Base-by-base conservation (phyloP, 2,329 filamentous ascomycete species). In the Rhinocladiella similis region DNA sequence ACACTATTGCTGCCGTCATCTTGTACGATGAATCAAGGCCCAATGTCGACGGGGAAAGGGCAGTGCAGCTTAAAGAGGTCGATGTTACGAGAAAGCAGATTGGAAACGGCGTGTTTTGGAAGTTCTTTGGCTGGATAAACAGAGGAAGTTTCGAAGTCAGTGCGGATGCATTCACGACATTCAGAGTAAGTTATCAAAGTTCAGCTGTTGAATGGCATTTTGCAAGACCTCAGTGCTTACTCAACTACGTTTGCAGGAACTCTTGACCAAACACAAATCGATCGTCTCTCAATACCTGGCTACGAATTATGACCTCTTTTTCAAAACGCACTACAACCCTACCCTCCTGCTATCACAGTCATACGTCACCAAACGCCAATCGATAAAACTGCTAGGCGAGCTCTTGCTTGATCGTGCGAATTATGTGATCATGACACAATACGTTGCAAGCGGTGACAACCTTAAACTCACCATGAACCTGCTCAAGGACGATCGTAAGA, bases 381-480 rank as follows among this genome's bases (percentile, higher is more conserved):
- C 91, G 14, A 97, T 97, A 76, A 99, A 99, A 73, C 82, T 99
- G 42, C 83, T 99, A 1, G 94, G 94, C 51, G 94, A 99, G 75
- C 91, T 99, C 47, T 77, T 99, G 54, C 82, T 99, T 33, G 94
- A 97, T 72, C 86, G 94, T 42, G 91, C 93, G 62, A 97, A 99
- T 75, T 99, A 99, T 78, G 91, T 87, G 69, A 91, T 97, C 69
- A 99, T 99, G 94, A 97, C 93, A 55, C 86, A 89, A 61, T 99
- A 97, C 70, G 94, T 99, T 56, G 92, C 96, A 72, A 87, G 89
- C 47, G 92, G 92, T 58, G 93, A 97, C 70, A 92, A 99, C 70
- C 83, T 99, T 66, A 99, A 99, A 77, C 89, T 97, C 63, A 94
- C 92, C 77, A 99, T 99, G 94, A 97, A 96, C 73, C 80, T 99